These are phyloP conservation scores for Angophora floribunda DNA, from an alignment of 345 rosid genomes.

Conservation along the genomic window DNA sequence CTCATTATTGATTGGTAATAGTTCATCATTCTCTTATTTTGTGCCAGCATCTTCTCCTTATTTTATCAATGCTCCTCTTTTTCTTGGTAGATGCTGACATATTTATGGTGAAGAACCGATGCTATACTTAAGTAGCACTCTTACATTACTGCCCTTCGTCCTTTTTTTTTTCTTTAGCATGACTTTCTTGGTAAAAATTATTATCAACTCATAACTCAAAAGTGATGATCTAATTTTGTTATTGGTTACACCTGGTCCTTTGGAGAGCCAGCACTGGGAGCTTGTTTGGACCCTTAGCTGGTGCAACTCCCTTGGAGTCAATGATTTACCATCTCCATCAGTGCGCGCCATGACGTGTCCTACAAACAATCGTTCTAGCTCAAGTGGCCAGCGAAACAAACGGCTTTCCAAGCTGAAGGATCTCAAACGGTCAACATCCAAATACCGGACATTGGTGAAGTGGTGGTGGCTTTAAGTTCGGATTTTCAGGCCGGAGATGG, in stretches of 20 bases:
- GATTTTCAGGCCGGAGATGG: not conserved
- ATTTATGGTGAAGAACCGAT: not conserved
- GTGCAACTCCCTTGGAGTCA: not conserved
- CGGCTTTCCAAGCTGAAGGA: not conserved
- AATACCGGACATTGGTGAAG: not conserved
- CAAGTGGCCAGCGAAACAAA: not conserved
- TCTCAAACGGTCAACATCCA: not conserved
- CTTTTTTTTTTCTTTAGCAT: not conserved
- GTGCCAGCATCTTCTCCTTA: not conserved
- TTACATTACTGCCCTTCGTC: not conserved
- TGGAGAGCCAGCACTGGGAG: not conserved
- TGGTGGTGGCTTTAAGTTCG: not conserved
- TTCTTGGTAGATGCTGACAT: not conserved
- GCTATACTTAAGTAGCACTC: not conserved
- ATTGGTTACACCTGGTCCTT: not conserved
- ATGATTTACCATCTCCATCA: not conserved
- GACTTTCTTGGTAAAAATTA: not conserved
- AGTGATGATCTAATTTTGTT: not conserved
- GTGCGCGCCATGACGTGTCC: not conserved
- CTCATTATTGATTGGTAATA: not conserved
- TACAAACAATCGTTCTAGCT: not conserved
- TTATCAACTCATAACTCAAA: not conserved
- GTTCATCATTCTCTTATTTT: not conserved
- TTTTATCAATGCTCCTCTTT: not conserved
- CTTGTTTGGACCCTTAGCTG: not conserved